Evolutionary conservation across 2,329 filamentous ascomycete species (phyloP).

Genomic region (Sporothrix sp.): DNA sequence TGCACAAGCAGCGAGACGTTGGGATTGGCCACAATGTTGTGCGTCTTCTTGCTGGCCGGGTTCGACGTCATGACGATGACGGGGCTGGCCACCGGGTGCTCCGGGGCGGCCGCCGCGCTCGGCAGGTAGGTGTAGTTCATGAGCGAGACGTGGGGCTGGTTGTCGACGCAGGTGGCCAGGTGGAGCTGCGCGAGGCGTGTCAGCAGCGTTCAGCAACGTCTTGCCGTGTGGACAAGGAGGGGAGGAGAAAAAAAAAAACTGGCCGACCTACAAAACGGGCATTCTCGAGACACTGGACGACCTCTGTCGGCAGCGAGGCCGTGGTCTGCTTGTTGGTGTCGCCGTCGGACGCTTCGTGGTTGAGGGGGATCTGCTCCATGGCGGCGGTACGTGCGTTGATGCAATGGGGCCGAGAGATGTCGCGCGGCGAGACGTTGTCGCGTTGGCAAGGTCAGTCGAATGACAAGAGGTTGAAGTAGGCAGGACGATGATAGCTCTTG

Average conservation of each 20-base stretch:
- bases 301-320: slow-evolving; percentile 66
- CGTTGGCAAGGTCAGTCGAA: background rate
- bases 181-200: slow-evolving; percentile 57
- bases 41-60: slow-evolving; percentile 65
- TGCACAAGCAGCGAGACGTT: slow-evolving; percentile 91
- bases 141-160: slow-evolving; percentile 82
- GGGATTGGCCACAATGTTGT: slow-evolving; percentile 74
- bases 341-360: slow-evolving; percentile 65
- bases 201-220: background rate
- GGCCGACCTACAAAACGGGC: slow-evolving; percentile 68
- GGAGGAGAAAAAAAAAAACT: background rate
- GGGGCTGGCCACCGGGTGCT: slow-evolving; percentile 30
- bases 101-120: slow-evolving; percentile 52
- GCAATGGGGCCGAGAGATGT: no score
- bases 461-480: background rate
- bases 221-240: no score
- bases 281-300: slow-evolving; percentile 85
- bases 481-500: background rate
- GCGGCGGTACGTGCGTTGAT: slow-evolving; percentile 8
- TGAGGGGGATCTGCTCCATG: slow-evolving; percentile 60
- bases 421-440: background rate
- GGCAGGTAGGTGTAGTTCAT: slow-evolving; percentile 99
- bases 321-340: slow-evolving; percentile 62
- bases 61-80: slow-evolving; percentile 94
- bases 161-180: slow-evolving; percentile 77